These are phyloP conservation scores for Herpotrichia juniperi DNA, from an alignment of 2,329 filamentous ascomycete genomes.

Conservation along the genomic window DNA sequence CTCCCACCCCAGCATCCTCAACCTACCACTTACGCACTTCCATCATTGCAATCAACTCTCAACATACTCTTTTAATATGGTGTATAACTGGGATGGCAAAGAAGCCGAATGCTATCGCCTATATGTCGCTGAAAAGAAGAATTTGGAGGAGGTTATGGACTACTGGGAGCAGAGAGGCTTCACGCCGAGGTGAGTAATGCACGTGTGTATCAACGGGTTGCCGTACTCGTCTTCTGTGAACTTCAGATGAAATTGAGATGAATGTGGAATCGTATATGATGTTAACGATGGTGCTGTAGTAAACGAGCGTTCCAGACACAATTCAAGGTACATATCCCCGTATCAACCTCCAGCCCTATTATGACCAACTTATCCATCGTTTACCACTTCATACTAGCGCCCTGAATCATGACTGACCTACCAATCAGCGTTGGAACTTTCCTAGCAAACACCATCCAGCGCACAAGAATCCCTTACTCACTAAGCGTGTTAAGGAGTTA, in stretches of 20 bases:
- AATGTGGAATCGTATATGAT: neutral
- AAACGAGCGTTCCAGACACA: constrained; percentile 79
- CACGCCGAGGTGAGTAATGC: constrained; percentile 66
- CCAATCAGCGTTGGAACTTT: constrained; percentile 70
- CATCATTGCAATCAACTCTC: neutral
- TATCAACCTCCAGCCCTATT: neutral
- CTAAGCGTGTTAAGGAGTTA: constrained; percentile 73
- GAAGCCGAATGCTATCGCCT: constrained; percentile 70
- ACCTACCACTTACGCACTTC: constrained; percentile 28
- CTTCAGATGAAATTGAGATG: neutral
- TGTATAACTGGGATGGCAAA: constrained; percentile 72
- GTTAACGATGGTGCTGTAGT: constrained; percentile 50
- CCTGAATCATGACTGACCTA: constrained; percentile 12
- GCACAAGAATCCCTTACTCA: constrained; percentile 71
- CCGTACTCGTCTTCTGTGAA: constrained; percentile 22
- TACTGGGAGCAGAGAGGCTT: constrained; percentile 69
- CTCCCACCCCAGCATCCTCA: neutral
- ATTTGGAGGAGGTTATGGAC: constrained; percentile 75
- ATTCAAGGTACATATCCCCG: constrained; percentile 58
- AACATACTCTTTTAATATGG: constrained; percentile 20
- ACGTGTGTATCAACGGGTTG: constrained; percentile 19
- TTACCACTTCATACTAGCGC: neutral
- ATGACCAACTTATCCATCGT: neutral
- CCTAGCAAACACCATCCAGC: constrained; percentile 75
- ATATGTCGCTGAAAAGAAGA: constrained; percentile 77